Evolutionary conservation across 768 basidiomycete species (phyloP), one percentile per base, ranked within the genome.

Genomic region (Lactarius tabidus): DNA sequence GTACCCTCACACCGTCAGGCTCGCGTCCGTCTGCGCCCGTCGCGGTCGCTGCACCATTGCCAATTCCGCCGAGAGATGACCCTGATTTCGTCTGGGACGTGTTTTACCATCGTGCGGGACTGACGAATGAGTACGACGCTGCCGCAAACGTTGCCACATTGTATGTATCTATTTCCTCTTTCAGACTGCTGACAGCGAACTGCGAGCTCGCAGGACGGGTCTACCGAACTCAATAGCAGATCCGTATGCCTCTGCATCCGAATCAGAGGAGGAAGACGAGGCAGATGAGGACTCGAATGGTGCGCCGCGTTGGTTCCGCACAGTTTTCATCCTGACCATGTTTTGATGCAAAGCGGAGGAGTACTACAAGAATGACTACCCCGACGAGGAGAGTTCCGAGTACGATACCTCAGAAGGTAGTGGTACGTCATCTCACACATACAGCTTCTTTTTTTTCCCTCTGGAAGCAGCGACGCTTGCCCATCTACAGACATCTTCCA

Each of bases 221-320:
- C 76, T 91, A 14, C 89, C 90, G 20, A 77, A 80, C 17, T 81
- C 82, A 2, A 75, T 80, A 17, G 81, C 78, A 35, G 83, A 87
- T 67, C 74, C 79, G 4, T 80, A 71, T 38, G 69, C 72, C 6
- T 84, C 86, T 18, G 78, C 81, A 12, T 87, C 86, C 26, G 87
- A 86, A 45, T 85, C 83, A 0, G 87, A 88, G 69, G 80, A 80
- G 69, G 87, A 85, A 67, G 90, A 90, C 63, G 87, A 89, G 68
- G 90, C 84, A 3, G 90, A 92, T 65, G 91, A 93, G 69, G 91
- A 93, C 70, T 93, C 91, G 0, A 93, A 93, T 74, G 89, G 91
- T 90, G 53, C 43, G 76, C 73, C 12, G 33, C 39, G 53, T 23
- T 26, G 17, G 2, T 6, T 14, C 23, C 6, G 15, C 52, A 48